Percentiles rank a stretch among this genome's conserved stretches.
phyloP scores from a whole-genome alignment of 2,329 filamentous ascomycete species.

The Cladorrhinum sp. region DNA sequence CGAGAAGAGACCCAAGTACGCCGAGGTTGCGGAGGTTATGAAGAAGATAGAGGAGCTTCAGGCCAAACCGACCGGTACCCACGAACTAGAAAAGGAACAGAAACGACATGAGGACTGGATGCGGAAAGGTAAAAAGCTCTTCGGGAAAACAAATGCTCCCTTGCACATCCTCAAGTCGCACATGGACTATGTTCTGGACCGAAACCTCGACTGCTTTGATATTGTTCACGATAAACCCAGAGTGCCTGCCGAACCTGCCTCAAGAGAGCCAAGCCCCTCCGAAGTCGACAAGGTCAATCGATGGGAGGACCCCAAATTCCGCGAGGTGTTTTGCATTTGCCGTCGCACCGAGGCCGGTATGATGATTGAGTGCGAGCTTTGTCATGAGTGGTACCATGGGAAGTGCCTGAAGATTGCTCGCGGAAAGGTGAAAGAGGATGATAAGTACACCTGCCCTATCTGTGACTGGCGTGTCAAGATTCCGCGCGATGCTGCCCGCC shows the following conservation, averaged over 20 bases:
- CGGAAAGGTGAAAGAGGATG: constrained; percentile 96
- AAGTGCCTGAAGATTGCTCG: constrained; percentile 97
- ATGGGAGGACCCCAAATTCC: constrained; percentile 60
- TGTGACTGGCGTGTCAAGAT: constrained; percentile 98
- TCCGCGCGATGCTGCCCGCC: constrained; percentile 89
- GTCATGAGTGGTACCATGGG: constrained; percentile 98
- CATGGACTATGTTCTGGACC: constrained; percentile 87
- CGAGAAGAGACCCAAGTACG: constrained; percentile 77
- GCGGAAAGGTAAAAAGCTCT: constrained; percentile 94
- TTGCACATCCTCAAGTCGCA: constrained; percentile 93
- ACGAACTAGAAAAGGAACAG: constrained; percentile 90
- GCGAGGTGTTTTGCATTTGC: constrained; percentile 96
- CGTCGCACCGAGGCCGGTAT: constrained; percentile 89
- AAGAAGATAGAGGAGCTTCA: constrained; percentile 84
- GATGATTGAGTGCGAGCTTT: constrained; percentile 99
- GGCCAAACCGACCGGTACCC: constrained; percentile 84
- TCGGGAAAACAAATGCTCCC: constrained; percentile 96
- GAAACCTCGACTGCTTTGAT: constrained; percentile 90
- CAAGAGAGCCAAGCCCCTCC: constrained; percentile 66
- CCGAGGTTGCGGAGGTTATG: constrained; percentile 86
- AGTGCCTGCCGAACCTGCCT: constrained; percentile 86
- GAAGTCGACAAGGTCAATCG: constrained; percentile 46
- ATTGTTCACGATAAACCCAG: constrained; percentile 79
- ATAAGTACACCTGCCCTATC: constrained; percentile 97
- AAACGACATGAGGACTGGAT: constrained; percentile 99